These are phyloP conservation scores for Paralagenidium karlingii DNA, from an alignment of 352 stramenopile genomes.

Conservation along the genomic window DNA sequence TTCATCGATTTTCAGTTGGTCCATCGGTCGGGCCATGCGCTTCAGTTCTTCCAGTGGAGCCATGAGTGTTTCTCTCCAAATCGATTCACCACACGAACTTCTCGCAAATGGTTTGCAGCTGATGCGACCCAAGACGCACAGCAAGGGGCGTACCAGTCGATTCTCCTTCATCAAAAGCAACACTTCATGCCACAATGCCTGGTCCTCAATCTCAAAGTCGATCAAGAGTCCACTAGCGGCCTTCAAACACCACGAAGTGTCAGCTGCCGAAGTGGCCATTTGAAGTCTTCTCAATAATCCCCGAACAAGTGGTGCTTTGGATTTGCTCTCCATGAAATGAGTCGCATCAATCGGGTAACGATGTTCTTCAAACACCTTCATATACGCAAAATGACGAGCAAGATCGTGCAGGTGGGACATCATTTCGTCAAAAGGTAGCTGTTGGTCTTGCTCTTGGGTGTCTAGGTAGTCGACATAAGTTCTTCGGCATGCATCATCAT, in stretches of 20 bases:
- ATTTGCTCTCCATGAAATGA: conserved; percentile 19
- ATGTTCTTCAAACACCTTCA: conserved; percentile 40
- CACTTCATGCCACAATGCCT: conserved; percentile 32
- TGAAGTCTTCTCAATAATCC: conserved; percentile 30
- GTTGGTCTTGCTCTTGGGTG: too few species aligned
- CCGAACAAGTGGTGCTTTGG: conserved; percentile 28
- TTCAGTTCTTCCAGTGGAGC: conserved; percentile 8
- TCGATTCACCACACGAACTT: conserved; percentile 12
- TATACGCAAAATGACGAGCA: conserved; percentile 19
- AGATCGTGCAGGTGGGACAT: conserved; percentile 20
- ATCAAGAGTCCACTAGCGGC: conserved; percentile 30
- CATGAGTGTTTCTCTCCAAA: conserved; percentile 31
- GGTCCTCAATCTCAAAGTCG: conserved; percentile 26
- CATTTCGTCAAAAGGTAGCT: conserved; percentile 7
- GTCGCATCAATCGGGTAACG: conserved; percentile 27
- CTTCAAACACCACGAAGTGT: conserved; percentile 19
- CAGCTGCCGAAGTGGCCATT: not conserved
- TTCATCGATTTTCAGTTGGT: too few species aligned
- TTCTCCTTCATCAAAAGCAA: conserved; percentile 24
- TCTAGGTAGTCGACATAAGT: conserved; percentile 9
- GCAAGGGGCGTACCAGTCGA: conserved; percentile 32
- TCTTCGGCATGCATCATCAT: conserved; percentile 11
- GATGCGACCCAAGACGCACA: conserved; percentile 17
- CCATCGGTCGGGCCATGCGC: not conserved
- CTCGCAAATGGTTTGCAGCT: conserved; percentile 7